Evolutionary conservation across 768 basidiomycete species (phyloP), one percentile per base, ranked within the genome.

Genomic region (Naganishia vaughanmartiniae): DNA sequence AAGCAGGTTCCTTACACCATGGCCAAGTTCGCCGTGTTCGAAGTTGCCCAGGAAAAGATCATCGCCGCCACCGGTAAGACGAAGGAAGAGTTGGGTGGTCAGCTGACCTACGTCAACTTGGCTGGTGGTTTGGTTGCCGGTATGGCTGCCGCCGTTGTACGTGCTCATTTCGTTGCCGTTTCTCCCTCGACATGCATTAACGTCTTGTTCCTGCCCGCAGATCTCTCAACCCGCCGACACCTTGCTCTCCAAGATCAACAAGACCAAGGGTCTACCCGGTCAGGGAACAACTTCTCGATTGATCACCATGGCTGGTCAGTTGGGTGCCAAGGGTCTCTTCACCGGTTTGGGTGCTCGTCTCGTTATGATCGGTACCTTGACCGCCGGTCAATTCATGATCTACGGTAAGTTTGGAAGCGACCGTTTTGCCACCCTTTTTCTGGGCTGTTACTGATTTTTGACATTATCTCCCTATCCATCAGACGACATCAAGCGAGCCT

Each of bases 221-320:
- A 94, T 97, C 81, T 97, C 94, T 21, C 93, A 97, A 81, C 93
- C 93, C 58, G 93, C 93, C 75, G 93, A 97, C 82, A 89, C 93
- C 46, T 83, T 97, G 74, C 90, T 96, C 75, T 95, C 93, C 70
- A 80, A 80, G 82, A 92, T 96, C 83, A 92, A 93, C 81, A 97
- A 97, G 86, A 85, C 87, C 72, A 82, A 82, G 78, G 83, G 82
- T 70, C 73, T 70, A 12, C 82, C 83, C 55, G 83, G 83, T 60
- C 79, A 84, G 76, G 77, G 78, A n/a, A 76, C 78, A 73, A 75
- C 81, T 60, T 79, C 79, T 57, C 75, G 83, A 65, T 73, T 83
- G 55, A 67, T 83, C 74, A 74, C 75, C 68, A 82, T 83, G 80
- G 76, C 82, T 65, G 78, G 78, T 65, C 78, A 82, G 73, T 80